Conservation (phyloP, 331 rosid species). For the Acacia concinna region DNA sequence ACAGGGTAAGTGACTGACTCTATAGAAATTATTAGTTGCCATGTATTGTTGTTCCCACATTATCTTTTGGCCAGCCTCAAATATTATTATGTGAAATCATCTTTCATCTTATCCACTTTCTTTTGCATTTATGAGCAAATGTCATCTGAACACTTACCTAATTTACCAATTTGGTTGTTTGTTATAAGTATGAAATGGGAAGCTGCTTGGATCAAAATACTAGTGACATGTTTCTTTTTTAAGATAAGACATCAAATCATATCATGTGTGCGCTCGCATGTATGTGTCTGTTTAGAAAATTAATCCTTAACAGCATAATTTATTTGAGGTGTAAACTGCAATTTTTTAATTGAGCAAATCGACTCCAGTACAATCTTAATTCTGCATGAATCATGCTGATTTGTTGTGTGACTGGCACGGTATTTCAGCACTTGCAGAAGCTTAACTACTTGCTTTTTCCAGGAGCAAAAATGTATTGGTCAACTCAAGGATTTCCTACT, state of each 20-base stretch:
- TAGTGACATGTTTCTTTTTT: not conserved
- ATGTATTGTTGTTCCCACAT: not conserved
- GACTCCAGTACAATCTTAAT: not conserved
- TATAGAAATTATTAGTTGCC: not conserved
- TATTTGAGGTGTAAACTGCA: not conserved
- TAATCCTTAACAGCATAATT: not conserved
- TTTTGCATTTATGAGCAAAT: not conserved
- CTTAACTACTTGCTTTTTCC: constrained; percentile 26
- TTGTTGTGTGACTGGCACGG: constrained; percentile 5
- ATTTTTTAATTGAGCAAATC: not conserved
- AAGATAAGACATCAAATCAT: not conserved
- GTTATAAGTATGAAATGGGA: not conserved
- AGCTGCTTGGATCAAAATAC: not conserved
- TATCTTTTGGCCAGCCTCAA: constrained; percentile 1
- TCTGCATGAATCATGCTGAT: not conserved
- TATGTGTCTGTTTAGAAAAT: not conserved
- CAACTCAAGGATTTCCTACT: constrained; percentile 52
- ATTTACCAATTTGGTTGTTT: not conserved
- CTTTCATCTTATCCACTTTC: not conserved
- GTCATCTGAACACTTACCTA: not conserved
- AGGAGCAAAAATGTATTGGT: constrained; percentile 64
- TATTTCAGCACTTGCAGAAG: constrained; percentile 9
- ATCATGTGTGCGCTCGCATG: not conserved
- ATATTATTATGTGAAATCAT: not conserved
- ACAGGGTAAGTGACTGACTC: constrained; percentile 5